Evolutionary conservation across 371 early-diverging fungal genomes (phyloP).

Genomic region (Polyrhizophydium stewartii): DNA sequence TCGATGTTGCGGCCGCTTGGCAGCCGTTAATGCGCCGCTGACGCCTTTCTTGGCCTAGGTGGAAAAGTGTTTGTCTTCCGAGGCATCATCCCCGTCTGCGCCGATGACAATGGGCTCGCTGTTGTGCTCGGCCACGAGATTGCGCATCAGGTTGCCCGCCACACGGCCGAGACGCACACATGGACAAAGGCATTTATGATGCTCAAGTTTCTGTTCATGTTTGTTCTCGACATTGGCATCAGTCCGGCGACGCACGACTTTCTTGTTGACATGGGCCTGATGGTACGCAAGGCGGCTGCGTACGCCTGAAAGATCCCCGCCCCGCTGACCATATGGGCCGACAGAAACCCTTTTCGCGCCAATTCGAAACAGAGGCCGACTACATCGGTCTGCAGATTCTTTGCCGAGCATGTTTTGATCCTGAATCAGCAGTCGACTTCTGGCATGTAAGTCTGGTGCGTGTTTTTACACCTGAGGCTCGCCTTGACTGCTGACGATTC

Average conservation of each 20-base stretch:
- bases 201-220: conserved; percentile 32
- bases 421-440: conserved; percentile 61
- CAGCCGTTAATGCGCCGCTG: conserved; percentile 6
- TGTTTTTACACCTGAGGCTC: background rate
- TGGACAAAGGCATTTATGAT: conserved; percentile 59
- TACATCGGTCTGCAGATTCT: conserved; percentile 79
- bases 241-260: too few relatives aligned
- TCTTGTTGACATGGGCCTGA: too few relatives aligned
- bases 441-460: conserved; percentile 29
- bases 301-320: too few relatives aligned
- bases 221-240: too few relatives aligned
- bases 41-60: conserved; percentile 18
- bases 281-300: too few relatives aligned
- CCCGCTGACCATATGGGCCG: conserved; percentile 18
- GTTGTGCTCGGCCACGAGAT: conserved; percentile 89
- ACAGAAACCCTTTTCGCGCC: conserved; percentile 72
- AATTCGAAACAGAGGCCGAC: conserved; percentile 88
- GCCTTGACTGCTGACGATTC: conserved; percentile 37
- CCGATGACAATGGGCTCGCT: conserved; percentile 87
- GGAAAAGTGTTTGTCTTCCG: conserved; percentile 93
- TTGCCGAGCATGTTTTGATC: conserved; percentile 92
- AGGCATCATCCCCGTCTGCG: conserved; percentile 74
- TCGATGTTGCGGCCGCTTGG: conserved; percentile 48
- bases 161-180: conserved; percentile 67
- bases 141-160: conserved; percentile 71